phyloP scores from a whole-genome alignment of 2,329 filamentous ascomycete genomes.

The Epichloe aotearoae region DNA sequence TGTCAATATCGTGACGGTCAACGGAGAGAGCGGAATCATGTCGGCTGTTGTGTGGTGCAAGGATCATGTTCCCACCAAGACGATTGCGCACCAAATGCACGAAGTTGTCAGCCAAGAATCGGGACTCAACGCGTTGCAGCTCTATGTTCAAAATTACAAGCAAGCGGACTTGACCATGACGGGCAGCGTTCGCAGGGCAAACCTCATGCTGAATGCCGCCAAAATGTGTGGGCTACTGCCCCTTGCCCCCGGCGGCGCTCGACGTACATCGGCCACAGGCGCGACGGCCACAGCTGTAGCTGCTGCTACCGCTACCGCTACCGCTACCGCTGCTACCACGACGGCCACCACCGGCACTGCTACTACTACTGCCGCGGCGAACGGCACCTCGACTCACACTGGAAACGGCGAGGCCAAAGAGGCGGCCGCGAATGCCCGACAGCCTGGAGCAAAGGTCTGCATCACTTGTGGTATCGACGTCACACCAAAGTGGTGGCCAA shows the following conservation, averaged over 20 bases:
- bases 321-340: constrained; percentile 14
- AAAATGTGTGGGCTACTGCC: constrained; percentile 32
- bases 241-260: constrained; percentile 21
- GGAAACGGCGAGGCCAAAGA: constrained; percentile 12
- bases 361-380: constrained; percentile 3
- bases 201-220: constrained; percentile 53
- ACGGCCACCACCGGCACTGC: too few relatives aligned
- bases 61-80: constrained; percentile 64
- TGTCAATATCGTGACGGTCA: constrained; percentile 65
- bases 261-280: constrained; percentile 34
- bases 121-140: constrained; percentile 69
- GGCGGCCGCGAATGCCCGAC: constrained; percentile 14
- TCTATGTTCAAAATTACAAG: constrained; percentile 83
- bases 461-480: constrained; percentile 55
- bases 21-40: constrained; percentile 69
- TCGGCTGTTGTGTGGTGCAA: constrained; percentile 86
- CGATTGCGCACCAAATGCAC: constrained; percentile 62
- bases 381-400: constrained; percentile 9
- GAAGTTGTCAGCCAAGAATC: constrained; percentile 53
- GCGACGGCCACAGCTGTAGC: constrained; percentile 21
- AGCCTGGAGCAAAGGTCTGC: constrained; percentile 42
- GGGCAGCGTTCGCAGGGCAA: constrained; percentile 86
- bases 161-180: constrained; percentile 85
- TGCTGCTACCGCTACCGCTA: constrained; percentile 18
- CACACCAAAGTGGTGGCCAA: constrained; percentile 61